Evolutionary conservation across 2,329 filamentous ascomycete species (phyloP), one percentile per base, ranked within the genome.

Genomic region (Fusarium sp.): DNA sequence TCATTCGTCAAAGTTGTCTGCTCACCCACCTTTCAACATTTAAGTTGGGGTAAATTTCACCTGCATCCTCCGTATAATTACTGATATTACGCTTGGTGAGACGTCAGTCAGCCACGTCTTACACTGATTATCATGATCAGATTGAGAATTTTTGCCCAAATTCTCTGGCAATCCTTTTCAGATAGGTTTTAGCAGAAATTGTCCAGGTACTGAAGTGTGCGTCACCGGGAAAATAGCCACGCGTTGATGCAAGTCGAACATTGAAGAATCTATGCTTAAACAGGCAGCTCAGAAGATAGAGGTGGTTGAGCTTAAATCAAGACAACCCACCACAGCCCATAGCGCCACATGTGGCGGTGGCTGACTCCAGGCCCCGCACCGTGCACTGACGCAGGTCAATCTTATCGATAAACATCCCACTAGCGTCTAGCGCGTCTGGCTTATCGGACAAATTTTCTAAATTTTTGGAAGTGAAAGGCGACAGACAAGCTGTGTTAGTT

Each of bases 391-490:
- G 24, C 17, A 9, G 17, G 11, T n/a, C n/a, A 21, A 24, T 48
- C 48, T 40, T 69, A 69, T 67, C 65, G 70, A 70, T 72, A 74
- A 70, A 47, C 10, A 6, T 15, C 28, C 6, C 36, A 15, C 30
- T 32, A 46, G 45, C 26, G 55, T 32, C 51, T 52, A 64, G 52
- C 50, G 36, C 43, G 52, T 24, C 49, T 38, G n/a, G 34, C 44
- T 56, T 56, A 55, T 64, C 61, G 68, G 65, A 70, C 42, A 72
- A 72, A 70, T 71, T 72, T 72, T 72, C 57, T 57, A 75, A 75
- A 63, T 71, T 74, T 74, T 74, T 66, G 65, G 57, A 50, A 48
- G 52, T 56, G 39, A 43, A 43, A 59, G 46, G 57, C 46, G 49
- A 57, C 55, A 54, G 50, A 57, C 55, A 56, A 50, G 51, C 38